phyloP scores from a whole-genome alignment of 805 yeast genomes.

The Candida tallmaniae region DNA sequence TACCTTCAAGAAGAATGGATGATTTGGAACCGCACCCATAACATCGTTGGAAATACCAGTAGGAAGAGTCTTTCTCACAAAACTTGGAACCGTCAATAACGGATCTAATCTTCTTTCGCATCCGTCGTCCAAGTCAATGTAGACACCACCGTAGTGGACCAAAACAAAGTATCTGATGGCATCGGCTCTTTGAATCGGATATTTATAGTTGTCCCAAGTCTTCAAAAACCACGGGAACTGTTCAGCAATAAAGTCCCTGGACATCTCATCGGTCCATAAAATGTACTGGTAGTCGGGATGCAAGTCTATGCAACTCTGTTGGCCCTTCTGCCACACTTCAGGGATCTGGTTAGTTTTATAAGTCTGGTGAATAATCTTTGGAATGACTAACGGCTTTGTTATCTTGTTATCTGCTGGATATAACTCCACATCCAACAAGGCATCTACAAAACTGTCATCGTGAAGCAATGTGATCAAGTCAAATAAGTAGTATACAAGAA shows the following conservation, averaged over 20 bases:
- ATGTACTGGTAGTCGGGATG: conserved; percentile 88
- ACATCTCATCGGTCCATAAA: conserved; percentile 85
- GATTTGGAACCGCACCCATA: conserved; percentile 83
- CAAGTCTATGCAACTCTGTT: conserved; percentile 65
- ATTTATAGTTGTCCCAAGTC: conserved; percentile 73
- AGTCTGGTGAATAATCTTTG: conserved; percentile 91
- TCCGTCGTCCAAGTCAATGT: conserved; percentile 88
- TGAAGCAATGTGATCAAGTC: conserved; percentile 72
- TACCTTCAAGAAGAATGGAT: conserved; percentile 75
- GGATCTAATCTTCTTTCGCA: conserved; percentile 79
- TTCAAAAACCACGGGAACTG: conserved; percentile 83
- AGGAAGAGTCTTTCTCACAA: conserved; percentile 82
- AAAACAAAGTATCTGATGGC: conserved; percentile 84
- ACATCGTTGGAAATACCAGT: conserved; percentile 92
- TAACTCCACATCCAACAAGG: conserved; percentile 57
- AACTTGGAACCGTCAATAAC: conserved; percentile 74
- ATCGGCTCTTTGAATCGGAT: conserved; percentile 86
- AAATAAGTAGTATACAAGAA: conserved; percentile 57
- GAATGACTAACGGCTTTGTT: conserved; percentile 56
- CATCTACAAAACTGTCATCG: conserved; percentile 66
- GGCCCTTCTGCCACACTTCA: conserved; percentile 75
- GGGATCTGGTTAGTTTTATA: conserved; percentile 79
- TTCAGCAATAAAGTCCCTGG: conserved; percentile 71
- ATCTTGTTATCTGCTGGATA: conserved; percentile 46
- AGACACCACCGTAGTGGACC: conserved; percentile 82